Evolutionary conservation across 176 grass and related monocot genomes (phyloP).

Genomic region (Ensete ventricosum): DNA sequence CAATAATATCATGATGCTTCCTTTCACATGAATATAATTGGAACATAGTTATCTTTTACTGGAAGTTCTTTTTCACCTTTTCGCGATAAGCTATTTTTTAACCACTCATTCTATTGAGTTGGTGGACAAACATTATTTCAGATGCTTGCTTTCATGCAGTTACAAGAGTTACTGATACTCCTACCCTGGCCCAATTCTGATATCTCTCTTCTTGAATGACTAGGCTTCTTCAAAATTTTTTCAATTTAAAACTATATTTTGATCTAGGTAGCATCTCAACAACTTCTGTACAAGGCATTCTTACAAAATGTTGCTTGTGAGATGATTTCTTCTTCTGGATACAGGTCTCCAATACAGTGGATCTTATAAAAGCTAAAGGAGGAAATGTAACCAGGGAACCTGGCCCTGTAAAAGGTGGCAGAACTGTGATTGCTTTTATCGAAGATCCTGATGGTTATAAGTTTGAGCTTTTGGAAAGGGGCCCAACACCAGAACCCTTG

Average conservation of each 20-base stretch:
- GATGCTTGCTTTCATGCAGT: too few relatives aligned
- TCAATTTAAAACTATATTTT: background rate
- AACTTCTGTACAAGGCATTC: background rate
- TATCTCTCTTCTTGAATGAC: background rate
- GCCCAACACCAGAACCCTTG: slow-evolving; percentile 78
- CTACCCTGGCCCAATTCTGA: background rate
- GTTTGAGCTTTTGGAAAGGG: slow-evolving; percentile 86
- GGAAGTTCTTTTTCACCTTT: too few relatives aligned
- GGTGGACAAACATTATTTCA: background rate
- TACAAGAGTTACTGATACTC: background rate
- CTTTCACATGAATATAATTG: too few relatives aligned
- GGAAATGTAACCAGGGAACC: slow-evolving; percentile 85
- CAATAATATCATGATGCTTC: too few relatives aligned
- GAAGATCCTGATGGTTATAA: slow-evolving; percentile 95
- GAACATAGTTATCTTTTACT: background rate
- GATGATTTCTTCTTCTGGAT: slow-evolving; percentile 2
- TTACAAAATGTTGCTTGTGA: background rate
- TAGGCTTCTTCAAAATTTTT: background rate
- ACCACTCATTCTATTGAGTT: background rate
- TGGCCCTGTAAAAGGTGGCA: slow-evolving; percentile 66
- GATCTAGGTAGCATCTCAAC: background rate
- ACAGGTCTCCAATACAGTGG: slow-evolving; percentile 81
- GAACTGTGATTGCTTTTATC: slow-evolving; percentile 78
- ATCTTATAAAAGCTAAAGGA: slow-evolving; percentile 86
- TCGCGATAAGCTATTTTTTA: background rate